Percentiles rank a stretch among this genome's conserved stretches.
Evolutionary conservation across 371 early-diverging fungal species (phyloP).

Genomic region (Gilbertella persicaria): DNA sequence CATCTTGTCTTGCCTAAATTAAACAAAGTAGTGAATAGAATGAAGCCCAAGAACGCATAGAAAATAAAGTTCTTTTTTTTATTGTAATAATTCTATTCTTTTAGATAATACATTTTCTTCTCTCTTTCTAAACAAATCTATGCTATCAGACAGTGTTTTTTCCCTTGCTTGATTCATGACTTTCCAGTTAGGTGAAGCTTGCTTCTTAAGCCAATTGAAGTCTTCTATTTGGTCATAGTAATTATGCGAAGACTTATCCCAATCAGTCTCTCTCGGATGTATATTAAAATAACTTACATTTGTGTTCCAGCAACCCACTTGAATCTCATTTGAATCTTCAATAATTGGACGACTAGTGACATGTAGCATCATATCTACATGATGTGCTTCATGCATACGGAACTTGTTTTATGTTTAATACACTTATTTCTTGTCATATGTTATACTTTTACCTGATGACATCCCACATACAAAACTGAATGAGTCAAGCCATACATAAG

Average conservation of each 20-base stretch:
- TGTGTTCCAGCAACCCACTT: conserved; percentile 32
- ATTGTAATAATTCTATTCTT: not conserved
- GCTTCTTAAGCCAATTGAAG: conserved; percentile 83
- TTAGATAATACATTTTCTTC: not conserved
- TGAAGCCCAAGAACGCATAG: conserved; percentile 19
- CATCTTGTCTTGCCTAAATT: conserved; percentile 31
- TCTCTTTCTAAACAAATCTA: not conserved
- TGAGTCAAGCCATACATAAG: conserved; percentile 62
- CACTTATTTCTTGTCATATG: not conserved
- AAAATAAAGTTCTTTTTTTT: not conserved
- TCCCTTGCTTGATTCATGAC: conserved; percentile 22
- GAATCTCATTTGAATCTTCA: conserved; percentile 66
- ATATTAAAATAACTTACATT: conserved; percentile 9
- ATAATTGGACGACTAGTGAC: conserved; percentile 82
- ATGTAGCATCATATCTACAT: conserved; percentile 63
- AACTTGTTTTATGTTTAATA: conserved; percentile 41
- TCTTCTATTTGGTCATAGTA: conserved; percentile 72
- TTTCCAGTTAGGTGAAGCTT: conserved; percentile 77
- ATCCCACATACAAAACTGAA: conserved; percentile 63
- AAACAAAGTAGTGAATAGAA: conserved; percentile 12
- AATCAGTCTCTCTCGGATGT: conserved; percentile 22
- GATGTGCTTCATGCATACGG: conserved; percentile 73
- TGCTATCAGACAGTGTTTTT: not conserved
- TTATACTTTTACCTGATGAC: conserved; percentile 67
- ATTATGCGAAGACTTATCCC: conserved; percentile 30